Percentiles rank a stretch among this genome's conserved stretches.
These are phyloP conservation scores for Ilyonectria sp. DNA, from an alignment of 2,329 filamentous ascomycete species.

Conservation along the genomic window DNA sequence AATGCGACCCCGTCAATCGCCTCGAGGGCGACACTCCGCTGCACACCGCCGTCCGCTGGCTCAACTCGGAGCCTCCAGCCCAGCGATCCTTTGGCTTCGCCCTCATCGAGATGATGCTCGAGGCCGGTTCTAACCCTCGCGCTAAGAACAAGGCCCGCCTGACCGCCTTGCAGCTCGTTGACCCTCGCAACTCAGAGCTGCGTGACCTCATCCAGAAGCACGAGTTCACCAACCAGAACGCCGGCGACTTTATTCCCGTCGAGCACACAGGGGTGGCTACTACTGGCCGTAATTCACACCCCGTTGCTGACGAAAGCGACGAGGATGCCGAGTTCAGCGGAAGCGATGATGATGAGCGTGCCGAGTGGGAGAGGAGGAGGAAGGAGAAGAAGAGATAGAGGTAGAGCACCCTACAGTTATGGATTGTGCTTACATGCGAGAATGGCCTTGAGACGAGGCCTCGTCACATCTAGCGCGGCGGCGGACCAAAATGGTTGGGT, in stretches of 20 bases:
- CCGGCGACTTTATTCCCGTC: conserved; percentile 69
- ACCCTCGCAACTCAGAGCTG: conserved; percentile 77
- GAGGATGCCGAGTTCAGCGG: conserved; percentile 75
- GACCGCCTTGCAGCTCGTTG: conserved; percentile 79
- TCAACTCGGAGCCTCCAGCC: conserved; percentile 76
- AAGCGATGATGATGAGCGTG: conserved; percentile 76
- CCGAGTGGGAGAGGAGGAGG: conserved; percentile 71
- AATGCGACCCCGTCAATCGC: conserved; percentile 84
- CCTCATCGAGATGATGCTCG: conserved; percentile 85
- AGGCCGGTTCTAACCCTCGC: conserved; percentile 77
- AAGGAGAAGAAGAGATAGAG: conserved; percentile 54
- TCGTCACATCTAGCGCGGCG: conserved; percentile 29
- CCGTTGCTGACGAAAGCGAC: conserved; percentile 56
- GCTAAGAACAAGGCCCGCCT: conserved; percentile 80
- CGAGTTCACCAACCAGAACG: conserved; percentile 75
- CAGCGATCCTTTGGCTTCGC: conserved; percentile 76
- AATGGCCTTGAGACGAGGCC: conserved; percentile 24
- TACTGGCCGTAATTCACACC: conserved; percentile 28
- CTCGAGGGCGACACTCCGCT: conserved; percentile 83
- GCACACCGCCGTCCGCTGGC: conserved; percentile 83
- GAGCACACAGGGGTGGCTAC: conserved; percentile 39
- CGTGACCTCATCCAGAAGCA: conserved; percentile 77
- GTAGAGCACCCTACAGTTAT: not conserved
- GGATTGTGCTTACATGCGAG: conserved; percentile 28
- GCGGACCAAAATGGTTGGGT: conserved; percentile 31